Evolutionary conservation across 805 yeast species (phyloP), one percentile per base, ranked within the genome.

Genomic region (Aciculoconidium aculeatum): DNA sequence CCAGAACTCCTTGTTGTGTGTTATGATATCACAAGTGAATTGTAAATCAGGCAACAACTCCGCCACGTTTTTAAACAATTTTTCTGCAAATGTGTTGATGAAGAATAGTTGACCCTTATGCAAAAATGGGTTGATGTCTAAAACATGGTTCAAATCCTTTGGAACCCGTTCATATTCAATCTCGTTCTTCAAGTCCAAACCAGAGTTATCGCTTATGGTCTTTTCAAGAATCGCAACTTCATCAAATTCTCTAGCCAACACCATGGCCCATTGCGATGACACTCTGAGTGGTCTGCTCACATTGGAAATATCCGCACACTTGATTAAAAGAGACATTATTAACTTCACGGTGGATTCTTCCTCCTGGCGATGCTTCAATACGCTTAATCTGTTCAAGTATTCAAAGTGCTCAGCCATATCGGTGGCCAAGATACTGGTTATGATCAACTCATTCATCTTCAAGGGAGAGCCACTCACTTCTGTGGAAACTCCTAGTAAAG

Each of bases 251-350:
- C 82, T 61, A 1, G 80, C 70, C 23, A 88, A 66, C n/a, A 79
- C 74, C 37, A 73, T 60, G 4, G 95, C 96, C 96, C 96, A 88
- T 57, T 80, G 78, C 1, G 84, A 72, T 13, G 90, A 79, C 3
- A 85, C 74, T 20, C 70, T 60, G 34, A 84, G 60, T 4, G 88
- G 86, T 36, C 97, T 65, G 7, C 95, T 76, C 13, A 88, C 96
- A 52, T 92, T 92, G 15, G 95, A 84, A 25, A 92, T 86, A 58
- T 92, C 98, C 3, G 97, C 96, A 55, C 95, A 86, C 61, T 92
- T 92, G 37, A 92, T 75, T 36, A 90, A 67, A 36, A 87, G 58
- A 15, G 84, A 71, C 24, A 80, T 65, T 21, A 86, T 56, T 40
- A 82, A 65, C 34, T 39, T 61, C 36, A 45, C 52, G 32, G 40